phyloP scores from a whole-genome alignment of 108 stramenopile genomes.

The Schizochytrium sp. region DNA sequence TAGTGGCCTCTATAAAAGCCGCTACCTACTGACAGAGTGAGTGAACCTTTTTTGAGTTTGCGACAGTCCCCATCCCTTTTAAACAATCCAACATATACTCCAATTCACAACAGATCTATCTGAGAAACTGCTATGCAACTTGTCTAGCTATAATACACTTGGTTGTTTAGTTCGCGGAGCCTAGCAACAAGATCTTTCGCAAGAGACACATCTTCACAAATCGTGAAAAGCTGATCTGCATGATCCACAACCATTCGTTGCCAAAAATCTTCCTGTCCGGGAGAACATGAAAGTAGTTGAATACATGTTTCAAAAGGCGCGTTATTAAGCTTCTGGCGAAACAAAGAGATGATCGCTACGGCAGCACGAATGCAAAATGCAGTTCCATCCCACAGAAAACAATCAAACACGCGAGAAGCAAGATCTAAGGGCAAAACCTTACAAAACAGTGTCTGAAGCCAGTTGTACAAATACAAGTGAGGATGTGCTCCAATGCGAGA shows the following conservation, averaged over 20 bases:
- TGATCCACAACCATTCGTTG: not conserved
- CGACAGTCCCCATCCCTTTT: no score
- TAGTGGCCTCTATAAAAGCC: no score
- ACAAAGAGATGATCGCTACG: not conserved
- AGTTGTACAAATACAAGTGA: constrained; percentile 54
- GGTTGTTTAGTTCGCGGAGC: not conserved
- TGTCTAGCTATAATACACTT: not conserved
- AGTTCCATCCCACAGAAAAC: constrained; percentile 52
- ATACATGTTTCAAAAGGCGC: constrained; percentile 53
- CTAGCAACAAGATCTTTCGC: not conserved
- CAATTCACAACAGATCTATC: no score
- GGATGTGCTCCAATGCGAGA: constrained; percentile 7
- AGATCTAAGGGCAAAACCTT: constrained; percentile 36
- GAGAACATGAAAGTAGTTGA: constrained; percentile 2
- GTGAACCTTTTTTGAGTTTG: no score
- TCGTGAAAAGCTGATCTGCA: constrained; percentile 13
- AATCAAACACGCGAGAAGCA: not conserved
- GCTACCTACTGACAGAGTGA: no score
- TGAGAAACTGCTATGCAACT: no score
- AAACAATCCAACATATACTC: no score
- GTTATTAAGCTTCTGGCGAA: not conserved
- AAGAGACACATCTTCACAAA: not conserved
- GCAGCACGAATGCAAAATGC: constrained; percentile 12
- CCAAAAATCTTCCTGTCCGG: constrained; percentile 29
- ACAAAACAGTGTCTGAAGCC: constrained; percentile 52